Conservation (phyloP, 805 yeast species). For the Teunomyces funiuensis region DNA sequence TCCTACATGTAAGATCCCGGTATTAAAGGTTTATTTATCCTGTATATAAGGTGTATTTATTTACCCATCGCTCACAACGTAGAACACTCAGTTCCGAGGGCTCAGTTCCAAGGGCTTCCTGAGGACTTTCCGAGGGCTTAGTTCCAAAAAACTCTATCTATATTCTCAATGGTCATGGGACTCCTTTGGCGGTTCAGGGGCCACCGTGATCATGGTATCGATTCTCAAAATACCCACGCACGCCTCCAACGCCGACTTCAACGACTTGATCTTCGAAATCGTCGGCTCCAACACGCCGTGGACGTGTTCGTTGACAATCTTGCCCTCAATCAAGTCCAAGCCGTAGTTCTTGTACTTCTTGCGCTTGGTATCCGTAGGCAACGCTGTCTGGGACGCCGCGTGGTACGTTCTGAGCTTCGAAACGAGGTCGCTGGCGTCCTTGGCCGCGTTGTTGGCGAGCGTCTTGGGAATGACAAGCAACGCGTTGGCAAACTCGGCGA, state of each 20-base stretch:
- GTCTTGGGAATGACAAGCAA: slow-evolving; percentile 93
- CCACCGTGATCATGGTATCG: slow-evolving; percentile 96
- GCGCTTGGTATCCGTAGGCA: slow-evolving; percentile 79
- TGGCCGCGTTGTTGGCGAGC: slow-evolving; percentile 94
- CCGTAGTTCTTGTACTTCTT: slow-evolving; percentile 89
- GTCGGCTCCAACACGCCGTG: slow-evolving; percentile 96
- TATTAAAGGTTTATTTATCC: too few species aligned
- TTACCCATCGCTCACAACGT: too few species aligned
- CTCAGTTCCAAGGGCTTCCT: too few species aligned
- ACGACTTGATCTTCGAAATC: slow-evolving; percentile 84
- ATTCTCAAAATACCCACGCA: slow-evolving; percentile 96
- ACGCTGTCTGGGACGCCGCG: slow-evolving; percentile 88
- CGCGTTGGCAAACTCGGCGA: slow-evolving; percentile 94
- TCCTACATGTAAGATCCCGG: too few species aligned
- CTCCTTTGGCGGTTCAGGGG: slow-evolving; percentile 91
- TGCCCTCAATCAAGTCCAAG: slow-evolving; percentile 86
- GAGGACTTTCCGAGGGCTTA: too few species aligned
- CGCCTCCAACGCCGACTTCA: slow-evolving; percentile 96
- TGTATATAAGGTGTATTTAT: too few species aligned
- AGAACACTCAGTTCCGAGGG: too few species aligned
- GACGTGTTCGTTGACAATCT: slow-evolving; percentile 78
- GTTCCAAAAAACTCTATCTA: too few species aligned
- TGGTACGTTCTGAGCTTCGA: slow-evolving; percentile 96
- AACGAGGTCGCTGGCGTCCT: slow-evolving; percentile 91
- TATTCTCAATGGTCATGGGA: slow-evolving; percentile 71